These are phyloP conservation scores for Athelia psychrophila DNA, from an alignment of 1,284 basidiomycete genomes.

Conservation along the genomic window DNA sequence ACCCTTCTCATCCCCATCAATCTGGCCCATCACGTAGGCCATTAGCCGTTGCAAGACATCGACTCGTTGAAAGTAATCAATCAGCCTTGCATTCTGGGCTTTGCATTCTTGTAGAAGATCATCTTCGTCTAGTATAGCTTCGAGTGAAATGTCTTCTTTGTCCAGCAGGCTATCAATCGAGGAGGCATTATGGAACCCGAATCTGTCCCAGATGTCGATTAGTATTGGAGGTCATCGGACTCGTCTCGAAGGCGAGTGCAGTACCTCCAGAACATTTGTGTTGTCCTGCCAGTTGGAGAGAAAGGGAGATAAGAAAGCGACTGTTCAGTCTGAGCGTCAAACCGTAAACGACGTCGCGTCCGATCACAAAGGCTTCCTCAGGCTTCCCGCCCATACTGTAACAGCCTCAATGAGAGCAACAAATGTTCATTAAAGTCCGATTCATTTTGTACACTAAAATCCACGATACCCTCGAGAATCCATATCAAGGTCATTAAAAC, in stretches of 20 bases:
- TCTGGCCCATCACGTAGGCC: conserved; percentile 83
- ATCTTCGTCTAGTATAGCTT: conserved; percentile 92
- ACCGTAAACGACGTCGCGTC: not conserved
- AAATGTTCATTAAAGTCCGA: not conserved
- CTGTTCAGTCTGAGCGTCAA: not conserved
- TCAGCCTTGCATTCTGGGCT: conserved; percentile 85
- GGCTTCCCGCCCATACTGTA: no score
- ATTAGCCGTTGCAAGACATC: conserved; percentile 80
- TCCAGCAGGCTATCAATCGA: conserved; percentile 81
- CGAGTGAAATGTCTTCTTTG: conserved; percentile 81
- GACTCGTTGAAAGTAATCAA: conserved; percentile 80
- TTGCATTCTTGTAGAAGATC: conserved; percentile 96
- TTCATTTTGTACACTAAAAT: not conserved
- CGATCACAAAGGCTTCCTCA: not conserved
- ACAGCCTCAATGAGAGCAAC: not conserved
- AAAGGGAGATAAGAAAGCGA: not conserved
- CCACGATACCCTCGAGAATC: not conserved
- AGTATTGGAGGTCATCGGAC: conserved; percentile 4
- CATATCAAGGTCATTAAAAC: conserved; percentile 1
- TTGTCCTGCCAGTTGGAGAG: not conserved
- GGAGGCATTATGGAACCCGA: conserved; percentile 82
- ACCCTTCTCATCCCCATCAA: conserved; percentile 73
- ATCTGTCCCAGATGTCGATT: conserved; percentile 42
- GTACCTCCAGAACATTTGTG: conserved; percentile 43
- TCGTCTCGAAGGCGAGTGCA: not conserved